phyloP scores from a whole-genome alignment of 2,329 filamentous ascomycete species.

The Hypomyces perniciosus region DNA sequence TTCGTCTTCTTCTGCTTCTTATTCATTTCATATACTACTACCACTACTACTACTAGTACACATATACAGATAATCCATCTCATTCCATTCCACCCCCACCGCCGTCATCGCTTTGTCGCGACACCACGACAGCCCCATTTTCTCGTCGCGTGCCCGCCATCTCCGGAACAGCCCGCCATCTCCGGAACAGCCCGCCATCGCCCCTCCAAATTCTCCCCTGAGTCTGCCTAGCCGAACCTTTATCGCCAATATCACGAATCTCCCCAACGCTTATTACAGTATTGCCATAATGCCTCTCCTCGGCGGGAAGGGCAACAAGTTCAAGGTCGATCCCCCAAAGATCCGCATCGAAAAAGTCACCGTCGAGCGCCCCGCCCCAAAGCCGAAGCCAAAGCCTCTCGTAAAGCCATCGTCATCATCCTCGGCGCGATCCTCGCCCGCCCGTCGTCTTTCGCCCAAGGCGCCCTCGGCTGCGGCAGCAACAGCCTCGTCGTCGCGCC shows the following conservation, averaged over 20 bases:
- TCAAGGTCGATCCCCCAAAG: conserved; percentile 45
- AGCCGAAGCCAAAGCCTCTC: conserved; percentile 29
- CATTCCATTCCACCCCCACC: conserved; percentile 6
- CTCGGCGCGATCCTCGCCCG: conserved; percentile 28
- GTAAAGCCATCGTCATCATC: conserved; percentile 20
- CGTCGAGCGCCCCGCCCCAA: conserved; percentile 33
- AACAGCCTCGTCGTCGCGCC: conserved; percentile 21
- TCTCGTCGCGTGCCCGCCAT: conserved; percentile 11
- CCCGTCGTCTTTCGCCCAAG: conserved; percentile 37
- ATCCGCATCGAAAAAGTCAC: conserved; percentile 49
- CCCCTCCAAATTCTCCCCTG: too few relatives aligned
- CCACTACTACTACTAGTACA: conserved; percentile 5
- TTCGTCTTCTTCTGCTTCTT: background rate
- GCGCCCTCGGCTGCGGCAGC: conserved; percentile 15
- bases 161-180: too few relatives aligned
- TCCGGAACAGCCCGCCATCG: background rate
- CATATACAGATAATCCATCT: conserved; percentile 2
- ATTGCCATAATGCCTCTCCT: conserved; percentile 32
- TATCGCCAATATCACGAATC: too few relatives aligned
- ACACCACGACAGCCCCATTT: conserved; percentile 1
- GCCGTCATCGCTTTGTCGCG: conserved; percentile 11
- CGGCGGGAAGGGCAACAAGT: conserved; percentile 40
- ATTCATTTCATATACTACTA: background rate
- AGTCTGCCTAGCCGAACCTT: too few relatives aligned
- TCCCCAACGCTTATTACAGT: too few relatives aligned